phyloP scores from a whole-genome alignment of 2,329 filamentous ascomycete species.

The Aureobasidium zeae region DNA sequence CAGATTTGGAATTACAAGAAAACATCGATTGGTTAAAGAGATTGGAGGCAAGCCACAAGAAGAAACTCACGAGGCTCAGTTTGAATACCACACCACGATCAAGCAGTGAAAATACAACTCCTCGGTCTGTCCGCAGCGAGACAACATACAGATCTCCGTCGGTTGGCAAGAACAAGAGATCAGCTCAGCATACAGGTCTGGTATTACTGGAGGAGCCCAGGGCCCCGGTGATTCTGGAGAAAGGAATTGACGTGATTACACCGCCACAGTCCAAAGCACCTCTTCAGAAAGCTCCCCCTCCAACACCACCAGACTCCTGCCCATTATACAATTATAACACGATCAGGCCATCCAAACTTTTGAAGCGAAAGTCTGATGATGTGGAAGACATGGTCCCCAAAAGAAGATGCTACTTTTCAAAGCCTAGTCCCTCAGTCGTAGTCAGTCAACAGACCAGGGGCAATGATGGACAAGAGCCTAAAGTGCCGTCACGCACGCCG shows the following conservation, averaged over 20 bases:
- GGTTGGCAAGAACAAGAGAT: too few species aligned
- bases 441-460: neutral
- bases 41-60: slow-evolving; percentile 39
- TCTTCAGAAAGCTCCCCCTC: neutral
- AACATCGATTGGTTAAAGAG: slow-evolving; percentile 52
- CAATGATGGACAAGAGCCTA: neutral
- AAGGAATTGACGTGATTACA: neutral
- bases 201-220: neutral
- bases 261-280: neutral
- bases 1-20: slow-evolving; percentile 50
- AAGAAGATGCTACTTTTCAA: too few species aligned
- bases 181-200: neutral
- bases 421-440: too few species aligned
- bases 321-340: neutral
- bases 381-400: neutral
- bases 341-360: neutral
- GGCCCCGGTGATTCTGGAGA: neutral
- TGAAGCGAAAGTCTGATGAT: slow-evolving; percentile 1
- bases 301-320: slow-evolving; percentile 12
- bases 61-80: slow-evolving; percentile 24
- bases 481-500: neutral
- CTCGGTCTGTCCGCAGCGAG: slow-evolving; percentile 2
- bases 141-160: neutral
- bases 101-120: neutral
- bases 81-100: slow-evolving; percentile 20